Conservation (phyloP, 805 yeast genomes). For the Tetrapisispora arboricola region DNA sequence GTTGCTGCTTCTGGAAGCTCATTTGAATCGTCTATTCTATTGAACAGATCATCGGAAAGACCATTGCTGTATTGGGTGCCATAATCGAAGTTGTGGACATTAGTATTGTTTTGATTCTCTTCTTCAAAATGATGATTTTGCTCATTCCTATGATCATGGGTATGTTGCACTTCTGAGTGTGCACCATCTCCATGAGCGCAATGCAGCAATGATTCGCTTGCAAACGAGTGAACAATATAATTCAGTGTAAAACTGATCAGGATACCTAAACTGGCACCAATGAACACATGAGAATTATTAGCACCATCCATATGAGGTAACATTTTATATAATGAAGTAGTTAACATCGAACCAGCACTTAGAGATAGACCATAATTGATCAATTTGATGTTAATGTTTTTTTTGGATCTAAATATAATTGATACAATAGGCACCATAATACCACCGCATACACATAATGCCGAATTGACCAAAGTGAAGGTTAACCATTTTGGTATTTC, state of each 20-base stretch:
- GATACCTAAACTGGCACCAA: slow-evolving; percentile 46
- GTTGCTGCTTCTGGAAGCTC: background rate
- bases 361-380: slow-evolving; percentile 66
- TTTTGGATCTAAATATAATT: slow-evolving; percentile 8
- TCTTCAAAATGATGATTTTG: background rate
- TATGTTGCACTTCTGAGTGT: background rate
- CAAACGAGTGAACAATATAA: slow-evolving; percentile 53
- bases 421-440: slow-evolving; percentile 38
- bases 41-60: background rate
- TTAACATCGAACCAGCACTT: slow-evolving; percentile 70
- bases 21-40: background rate
- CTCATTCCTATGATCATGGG: slow-evolving; percentile 13
- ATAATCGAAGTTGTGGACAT: background rate
- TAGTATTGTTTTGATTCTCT: background rate
- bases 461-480: slow-evolving; percentile 46
- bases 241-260: slow-evolving; percentile 51
- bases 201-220: slow-evolving; percentile 77
- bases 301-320: slow-evolving; percentile 52
- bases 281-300: slow-evolving; percentile 36
- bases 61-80: background rate
- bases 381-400: slow-evolving; percentile 38
- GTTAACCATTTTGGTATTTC: slow-evolving; percentile 25
- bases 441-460: slow-evolving; percentile 66
- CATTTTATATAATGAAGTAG: slow-evolving; percentile 67
- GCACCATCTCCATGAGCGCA: slow-evolving; percentile 49